Conservation (phyloP, 495 filamentous ascomycete genomes). For the Viridothelium virens region DNA sequence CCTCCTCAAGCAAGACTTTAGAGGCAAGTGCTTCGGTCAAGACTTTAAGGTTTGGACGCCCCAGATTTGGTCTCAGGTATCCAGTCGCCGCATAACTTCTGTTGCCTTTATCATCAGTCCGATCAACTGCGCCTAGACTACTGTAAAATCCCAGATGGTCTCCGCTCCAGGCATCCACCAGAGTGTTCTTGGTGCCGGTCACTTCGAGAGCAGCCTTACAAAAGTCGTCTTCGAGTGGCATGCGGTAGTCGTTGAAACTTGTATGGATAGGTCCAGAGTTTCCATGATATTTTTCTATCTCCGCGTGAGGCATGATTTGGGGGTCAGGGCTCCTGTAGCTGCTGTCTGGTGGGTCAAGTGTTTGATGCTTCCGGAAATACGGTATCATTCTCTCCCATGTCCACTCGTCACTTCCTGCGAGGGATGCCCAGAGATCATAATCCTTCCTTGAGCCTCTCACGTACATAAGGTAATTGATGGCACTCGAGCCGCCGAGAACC, state of each 20-base stretch:
- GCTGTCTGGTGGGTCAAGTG: conserved; percentile 16
- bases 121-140: conserved; percentile 8
- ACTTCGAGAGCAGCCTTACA: conserved; percentile 27
- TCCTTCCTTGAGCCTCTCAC: conserved; percentile 23
- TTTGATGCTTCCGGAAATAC: conserved; percentile 28
- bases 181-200: conserved; percentile 20
- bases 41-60: conserved; percentile 22
- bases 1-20: conserved; percentile 20
- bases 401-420: conserved; percentile 16
- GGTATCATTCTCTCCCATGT: conserved; percentile 17
- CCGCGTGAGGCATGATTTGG: conserved; percentile 22
- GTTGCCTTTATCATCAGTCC: conserved; percentile 20
- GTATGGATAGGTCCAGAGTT: conserved; percentile 27
- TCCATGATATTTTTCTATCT: conserved; percentile 23
- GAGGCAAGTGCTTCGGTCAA: conserved; percentile 19
- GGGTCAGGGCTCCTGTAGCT: conserved; percentile 10
- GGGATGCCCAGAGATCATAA: conserved; percentile 25
- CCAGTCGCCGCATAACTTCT: conserved; percentile 21
- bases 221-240: conserved; percentile 31
- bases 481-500: conserved; percentile 41
- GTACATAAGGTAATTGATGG: conserved; percentile 28
- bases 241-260: conserved; percentile 28
- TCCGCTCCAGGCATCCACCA: conserved; percentile 24
- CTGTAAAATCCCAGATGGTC: conserved; percentile 23
- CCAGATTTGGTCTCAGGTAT: conserved; percentile 21